Evolutionary conservation across 345 rosid genomes (phyloP).

Genomic region (Populus ilicifolia): DNA sequence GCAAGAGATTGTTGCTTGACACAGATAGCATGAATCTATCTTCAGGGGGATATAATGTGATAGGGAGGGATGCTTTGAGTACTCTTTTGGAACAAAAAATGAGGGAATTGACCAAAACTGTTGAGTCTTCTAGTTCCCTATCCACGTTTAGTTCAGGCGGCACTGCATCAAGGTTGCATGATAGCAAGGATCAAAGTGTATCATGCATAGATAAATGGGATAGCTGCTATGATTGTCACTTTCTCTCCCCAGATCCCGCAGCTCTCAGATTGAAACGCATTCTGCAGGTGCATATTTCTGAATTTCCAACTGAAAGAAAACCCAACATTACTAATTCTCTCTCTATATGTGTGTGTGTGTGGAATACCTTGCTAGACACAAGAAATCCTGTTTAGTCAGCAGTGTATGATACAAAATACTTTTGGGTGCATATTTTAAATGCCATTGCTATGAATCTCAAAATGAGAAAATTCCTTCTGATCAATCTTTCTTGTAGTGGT

Average conservation of each 20-base stretch:
- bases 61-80: conserved; percentile 78
- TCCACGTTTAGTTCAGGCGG: conserved; percentile 4
- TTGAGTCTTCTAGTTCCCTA: conserved; percentile 50
- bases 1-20: conserved; percentile 49
- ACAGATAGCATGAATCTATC: conserved; percentile 43
- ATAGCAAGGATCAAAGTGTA: conserved; percentile 15
- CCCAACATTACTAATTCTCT: background rate
- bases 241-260: conserved; percentile 25
- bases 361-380: background rate
- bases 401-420: background rate
- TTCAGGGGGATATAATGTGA: conserved; percentile 52
- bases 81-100: conserved; percentile 83
- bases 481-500: background rate
- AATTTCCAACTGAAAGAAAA: background rate
- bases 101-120: conserved; percentile 55
- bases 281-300: conserved; percentile 43
- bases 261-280: conserved; percentile 26
- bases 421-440: background rate
- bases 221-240: conserved; percentile 22
- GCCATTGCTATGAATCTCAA: background rate
- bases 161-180: conserved; percentile 5
- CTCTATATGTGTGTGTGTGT: background rate
- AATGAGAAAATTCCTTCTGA: background rate
- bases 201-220: conserved; percentile 15
- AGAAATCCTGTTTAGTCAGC: background rate